phyloP scores from a whole-genome alignment of 225 moss, liverwort and hornwort species.

The Polytrichum formosum region DNA sequence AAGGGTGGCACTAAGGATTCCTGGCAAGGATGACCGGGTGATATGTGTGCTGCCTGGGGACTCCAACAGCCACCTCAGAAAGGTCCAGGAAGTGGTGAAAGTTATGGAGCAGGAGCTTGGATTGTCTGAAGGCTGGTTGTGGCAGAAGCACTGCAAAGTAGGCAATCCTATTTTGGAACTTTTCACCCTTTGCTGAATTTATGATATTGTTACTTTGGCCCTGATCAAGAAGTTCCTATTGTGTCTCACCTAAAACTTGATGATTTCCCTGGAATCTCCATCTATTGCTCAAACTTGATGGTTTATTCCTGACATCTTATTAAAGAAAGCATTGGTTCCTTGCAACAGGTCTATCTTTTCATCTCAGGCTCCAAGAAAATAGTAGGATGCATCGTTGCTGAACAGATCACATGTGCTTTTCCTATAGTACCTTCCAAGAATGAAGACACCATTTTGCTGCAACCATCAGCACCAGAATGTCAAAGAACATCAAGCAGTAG shows the following conservation, averaged over 20 bases:
- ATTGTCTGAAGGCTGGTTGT: conserved; percentile 82
- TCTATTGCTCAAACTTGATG: neutral
- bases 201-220: neutral
- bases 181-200: neutral
- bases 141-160: conserved; percentile 76
- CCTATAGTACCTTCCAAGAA: conserved; percentile 46
- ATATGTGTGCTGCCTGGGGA: conserved; percentile 44
- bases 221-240: conserved; percentile 10
- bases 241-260: neutral
- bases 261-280: neutral
- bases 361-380: conserved; percentile 81
- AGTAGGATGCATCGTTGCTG: conserved; percentile 83
- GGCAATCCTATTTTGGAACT: conserved; percentile 1
- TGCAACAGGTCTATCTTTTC: conserved; percentile 76
- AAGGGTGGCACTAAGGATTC: conserved; percentile 44
- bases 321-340: neutral
- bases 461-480: conserved; percentile 2
- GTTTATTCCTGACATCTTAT: neutral
- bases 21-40: conserved; percentile 46
- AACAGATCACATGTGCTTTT: conserved; percentile 71
- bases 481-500: conserved; percentile 3
- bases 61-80: conserved; percentile 24
- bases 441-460: conserved; percentile 10
- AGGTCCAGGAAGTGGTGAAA: conserved; percentile 76
- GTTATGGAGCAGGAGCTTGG: conserved; percentile 93